Evolutionary conservation across 1,139 yeast species (phyloP), one percentile per base, ranked within the genome.

Genomic region (Sugiyamaella neomexicana): DNA sequence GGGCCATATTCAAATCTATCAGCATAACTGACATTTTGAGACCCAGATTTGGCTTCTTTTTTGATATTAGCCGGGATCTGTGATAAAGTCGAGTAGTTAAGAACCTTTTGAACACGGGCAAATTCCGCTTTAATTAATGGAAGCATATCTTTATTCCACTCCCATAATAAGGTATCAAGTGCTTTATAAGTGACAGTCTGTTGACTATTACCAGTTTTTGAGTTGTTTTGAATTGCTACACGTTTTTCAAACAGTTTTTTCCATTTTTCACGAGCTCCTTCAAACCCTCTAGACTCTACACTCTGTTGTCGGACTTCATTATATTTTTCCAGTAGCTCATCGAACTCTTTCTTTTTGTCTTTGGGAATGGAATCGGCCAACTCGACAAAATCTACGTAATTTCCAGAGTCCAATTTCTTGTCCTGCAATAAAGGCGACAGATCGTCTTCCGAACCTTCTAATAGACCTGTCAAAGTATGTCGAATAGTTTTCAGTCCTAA

Each of bases 401-500:
- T 65, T 3, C 72, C 69, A 10, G 73, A 64, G 36, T 73, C 74
- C 16, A 74, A 60, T 41, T 71, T 71, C 53, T 75, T 68, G 48
- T 68, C 73, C 46, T 61, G 66, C 44, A 63, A 57, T 15, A 66
- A 62, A 9, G 71, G 72, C n/a, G 64, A 60, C 43, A 62, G 50
- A 48, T 53, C 57, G 34, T 55, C 60, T 50, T 43, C 51, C 43
- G 61, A 57, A 20, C 59, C 64, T 23, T 65, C 59, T 36, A 65
- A 57, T 43, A 93, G 75, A 0, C 95, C 97, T 39, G 83, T 68
- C 38, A 91, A 75, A 1, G 95, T 81, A 62, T 88, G 89, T 67
- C 95, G 81, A 56, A 91, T 86, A 12, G 86, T 86, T 63, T 85
- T 85, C 72, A 91, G 78, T 5, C 96, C 95, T 60, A 83, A 81